Evolutionary conservation across 176 grass and related monocot genomes (phyloP), one percentile per base, ranked within the genome.

Genomic region (Ensete glaucum): DNA sequence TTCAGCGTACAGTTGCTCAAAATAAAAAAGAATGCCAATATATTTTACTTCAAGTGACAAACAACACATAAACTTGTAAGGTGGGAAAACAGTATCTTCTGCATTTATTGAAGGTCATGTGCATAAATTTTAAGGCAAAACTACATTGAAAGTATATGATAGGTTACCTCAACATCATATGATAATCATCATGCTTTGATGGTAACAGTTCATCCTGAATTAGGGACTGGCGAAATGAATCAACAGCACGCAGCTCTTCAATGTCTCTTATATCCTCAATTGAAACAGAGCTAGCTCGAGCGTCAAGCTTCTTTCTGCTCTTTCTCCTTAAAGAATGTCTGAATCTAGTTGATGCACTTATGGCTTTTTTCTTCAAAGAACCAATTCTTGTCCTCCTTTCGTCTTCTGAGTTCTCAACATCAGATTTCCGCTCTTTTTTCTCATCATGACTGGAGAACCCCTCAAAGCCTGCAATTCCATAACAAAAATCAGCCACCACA

Each of bases 251-350:
- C 71, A 98, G 59, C 76, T 98, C 95, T 58, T 81, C 75, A 73
- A 81, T 64, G 81, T 83, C 88, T 73, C 90, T 85, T 55, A 91
- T 64, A 74, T 93, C 94, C 76, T 98, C 82, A 76, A 94, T 99
- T 3, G 84, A 81, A 25, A 78, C 70, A 69, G 71, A 27, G 53
- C 52, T 73, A 53, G 78, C 54, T 25, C 76, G 59, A 52, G 75
- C 74, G 25, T 80, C 85, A 10, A 56, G 70, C 80, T 80, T 98
- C 13, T 80, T 82, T 74, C 81, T 90, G 62, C 95, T 83, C 81
- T 80, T 90, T 52, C 73, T 80, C 74, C 43, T 82, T 20, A 98
- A 85, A 66, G 95, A 98, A 67, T 73, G 90, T 84, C 87, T 93
- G 48, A 98, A 93, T 71, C 79, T 97, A 79, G 83, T 73, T 48